phyloP scores from a whole-genome alignment of 1,284 basidiomycete species.

The Ceratobasidium sp. region DNA sequence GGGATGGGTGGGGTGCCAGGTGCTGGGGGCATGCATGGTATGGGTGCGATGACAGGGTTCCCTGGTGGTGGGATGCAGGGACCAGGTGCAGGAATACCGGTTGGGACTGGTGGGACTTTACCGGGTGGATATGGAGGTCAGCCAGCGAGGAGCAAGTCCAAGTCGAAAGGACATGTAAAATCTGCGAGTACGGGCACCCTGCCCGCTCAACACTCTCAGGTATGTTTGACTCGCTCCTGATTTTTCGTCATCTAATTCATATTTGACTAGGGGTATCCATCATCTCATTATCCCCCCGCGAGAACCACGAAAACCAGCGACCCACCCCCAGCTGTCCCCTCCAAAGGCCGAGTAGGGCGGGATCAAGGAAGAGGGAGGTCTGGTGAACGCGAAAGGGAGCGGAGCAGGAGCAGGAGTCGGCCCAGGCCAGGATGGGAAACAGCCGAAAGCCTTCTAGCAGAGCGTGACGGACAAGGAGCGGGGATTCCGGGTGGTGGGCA shows the following conservation, averaged over 20 bases:
- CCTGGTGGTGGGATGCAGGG: not conserved
- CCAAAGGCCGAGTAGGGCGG: slow-evolving; percentile 5
- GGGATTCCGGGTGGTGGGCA: slow-evolving; percentile 1
- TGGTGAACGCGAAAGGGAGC: slow-evolving; percentile 3
- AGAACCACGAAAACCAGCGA: slow-evolving; percentile 14
- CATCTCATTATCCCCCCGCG: not conserved
- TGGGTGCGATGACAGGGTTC: not conserved
- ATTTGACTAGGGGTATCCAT: slow-evolving; percentile 17
- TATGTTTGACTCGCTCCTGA: not conserved
- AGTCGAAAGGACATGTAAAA: slow-evolving; percentile 29
- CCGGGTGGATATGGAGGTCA: slow-evolving; percentile 30
- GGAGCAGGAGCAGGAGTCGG: slow-evolving; percentile 8
- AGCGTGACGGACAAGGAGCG: not conserved
- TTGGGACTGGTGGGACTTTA: not conserved
- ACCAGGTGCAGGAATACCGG: not conserved
- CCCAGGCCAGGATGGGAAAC: slow-evolving; percentile 37
- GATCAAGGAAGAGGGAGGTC: slow-evolving; percentile 5
- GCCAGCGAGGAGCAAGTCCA: slow-evolving; percentile 29
- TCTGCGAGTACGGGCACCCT: slow-evolving; percentile 30
- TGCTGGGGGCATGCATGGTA: not conserved
- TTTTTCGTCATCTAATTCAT: slow-evolving; percentile 5
- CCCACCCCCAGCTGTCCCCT: slow-evolving; percentile 10
- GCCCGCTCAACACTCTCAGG: slow-evolving; percentile 18
- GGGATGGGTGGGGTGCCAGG: not conserved
- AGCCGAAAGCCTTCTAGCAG: slow-evolving; percentile 13